These are phyloP conservation scores for Apiospora kogelbergensis DNA, from an alignment of 2,329 filamentous ascomycete species.

Conservation along the genomic window DNA sequence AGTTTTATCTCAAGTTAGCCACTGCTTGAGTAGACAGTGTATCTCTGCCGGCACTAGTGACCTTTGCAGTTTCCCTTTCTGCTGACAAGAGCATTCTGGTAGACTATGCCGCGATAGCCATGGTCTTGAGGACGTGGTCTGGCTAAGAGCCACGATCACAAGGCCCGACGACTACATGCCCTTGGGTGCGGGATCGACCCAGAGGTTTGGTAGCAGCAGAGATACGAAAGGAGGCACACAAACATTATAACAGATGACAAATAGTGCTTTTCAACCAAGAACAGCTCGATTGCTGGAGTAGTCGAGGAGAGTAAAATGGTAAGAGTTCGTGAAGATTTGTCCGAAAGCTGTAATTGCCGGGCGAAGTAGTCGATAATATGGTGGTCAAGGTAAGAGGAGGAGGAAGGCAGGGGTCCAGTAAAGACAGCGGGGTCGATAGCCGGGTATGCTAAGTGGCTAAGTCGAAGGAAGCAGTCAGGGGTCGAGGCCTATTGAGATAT, in stretches of 20 bases:
- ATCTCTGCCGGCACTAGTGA: constrained; percentile 5
- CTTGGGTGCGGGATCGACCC: background rate
- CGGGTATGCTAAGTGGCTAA: constrained; percentile 17
- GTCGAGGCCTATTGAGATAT: constrained; percentile 23
- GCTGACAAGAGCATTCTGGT: background rate
- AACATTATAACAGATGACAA: constrained; percentile 16
- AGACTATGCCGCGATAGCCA: background rate
- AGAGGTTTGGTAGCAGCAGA: constrained; percentile 1
- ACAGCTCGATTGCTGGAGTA: background rate
- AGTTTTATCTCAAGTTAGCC: background rate
- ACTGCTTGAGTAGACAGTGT: background rate
- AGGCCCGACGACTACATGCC: background rate
- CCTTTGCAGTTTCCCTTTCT: constrained; percentile 1
- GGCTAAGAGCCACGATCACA: background rate
- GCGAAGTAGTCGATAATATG: constrained; percentile 12
- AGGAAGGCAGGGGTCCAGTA: constrained; percentile 6
- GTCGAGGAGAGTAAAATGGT: background rate
- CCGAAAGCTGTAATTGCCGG: constrained; percentile 11
- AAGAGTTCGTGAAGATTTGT: background rate
- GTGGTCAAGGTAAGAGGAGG: background rate
- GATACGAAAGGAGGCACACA: constrained; percentile 15
- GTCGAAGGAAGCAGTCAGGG: constrained; percentile 18
- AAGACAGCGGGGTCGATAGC: constrained; percentile 19
- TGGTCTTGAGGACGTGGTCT: background rate
- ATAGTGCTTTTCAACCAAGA: constrained; percentile 1